Conservation (phyloP, 2,329 filamentous ascomycete genomes). For the Aspergillus latus region DNA sequence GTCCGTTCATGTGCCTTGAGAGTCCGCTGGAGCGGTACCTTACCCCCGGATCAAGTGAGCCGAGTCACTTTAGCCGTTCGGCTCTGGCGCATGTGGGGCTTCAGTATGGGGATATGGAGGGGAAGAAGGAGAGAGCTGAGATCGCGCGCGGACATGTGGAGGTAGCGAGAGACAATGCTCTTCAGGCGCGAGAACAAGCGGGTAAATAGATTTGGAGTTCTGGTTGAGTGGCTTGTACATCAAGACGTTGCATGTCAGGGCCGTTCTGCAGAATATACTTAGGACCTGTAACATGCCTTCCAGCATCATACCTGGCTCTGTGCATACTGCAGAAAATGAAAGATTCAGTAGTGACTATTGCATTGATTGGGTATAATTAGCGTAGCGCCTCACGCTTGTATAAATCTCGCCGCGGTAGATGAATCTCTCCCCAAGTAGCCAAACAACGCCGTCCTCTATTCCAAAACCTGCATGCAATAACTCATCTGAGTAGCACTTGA, state of each 20-base stretch:
- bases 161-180: background rate
- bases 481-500: background rate
- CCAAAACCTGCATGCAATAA: background rate
- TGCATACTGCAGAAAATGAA: background rate
- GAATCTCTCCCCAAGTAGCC: background rate
- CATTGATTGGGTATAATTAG: slow-evolving; percentile 22
- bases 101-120: slow-evolving; percentile 20
- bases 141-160: slow-evolving; percentile 17
- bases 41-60: slow-evolving; percentile 24
- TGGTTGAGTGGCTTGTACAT: background rate
- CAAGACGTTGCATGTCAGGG: background rate
- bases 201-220: background rate
- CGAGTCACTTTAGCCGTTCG: slow-evolving; percentile 17
- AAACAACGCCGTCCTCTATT: slow-evolving; percentile 10
- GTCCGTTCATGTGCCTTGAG: slow-evolving; percentile 11
- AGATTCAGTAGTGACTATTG: background rate
- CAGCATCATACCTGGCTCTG: background rate
- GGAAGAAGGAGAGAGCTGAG: slow-evolving; percentile 15
- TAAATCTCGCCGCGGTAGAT: slow-evolving; percentile 2
- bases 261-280: background rate
- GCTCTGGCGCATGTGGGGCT: slow-evolving; percentile 18
- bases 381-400: slow-evolving; percentile 1
- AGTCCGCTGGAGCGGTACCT: slow-evolving; percentile 28
- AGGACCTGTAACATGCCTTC: background rate
- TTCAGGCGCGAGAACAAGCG: background rate